These are phyloP conservation scores for Salix suchowensis DNA, from an alignment of 345 rosid genomes.

Conservation along the genomic window DNA sequence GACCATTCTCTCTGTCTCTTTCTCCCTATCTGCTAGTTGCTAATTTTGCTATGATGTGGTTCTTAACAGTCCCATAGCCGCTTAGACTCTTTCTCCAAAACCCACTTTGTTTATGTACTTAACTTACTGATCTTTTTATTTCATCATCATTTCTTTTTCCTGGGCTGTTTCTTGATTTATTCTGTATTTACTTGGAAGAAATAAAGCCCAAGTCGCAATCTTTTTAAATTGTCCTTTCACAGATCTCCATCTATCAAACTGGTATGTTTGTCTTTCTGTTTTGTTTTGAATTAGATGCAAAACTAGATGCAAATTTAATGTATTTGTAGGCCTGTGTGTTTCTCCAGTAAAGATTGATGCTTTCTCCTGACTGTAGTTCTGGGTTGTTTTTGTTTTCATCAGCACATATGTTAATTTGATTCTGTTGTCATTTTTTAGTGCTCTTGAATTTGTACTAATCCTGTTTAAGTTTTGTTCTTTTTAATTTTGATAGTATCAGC, in stretches of 20 bases:
- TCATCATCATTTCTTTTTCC: not conserved
- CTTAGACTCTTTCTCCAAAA: not conserved
- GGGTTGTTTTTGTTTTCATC: constrained; percentile 16
- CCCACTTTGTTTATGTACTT: not conserved
- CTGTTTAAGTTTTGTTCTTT: not conserved
- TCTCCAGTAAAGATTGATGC: constrained; percentile 9
- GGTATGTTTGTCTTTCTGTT: constrained; percentile 15
- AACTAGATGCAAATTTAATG: not conserved
- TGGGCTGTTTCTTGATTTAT: not conserved
- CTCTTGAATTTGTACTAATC: not conserved
- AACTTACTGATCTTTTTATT: constrained; percentile 6
- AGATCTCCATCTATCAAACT: constrained; percentile 27
- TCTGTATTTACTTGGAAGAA: not conserved
- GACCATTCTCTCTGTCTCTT: not conserved
- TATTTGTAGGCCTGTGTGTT: not conserved
- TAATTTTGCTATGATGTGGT: not conserved
- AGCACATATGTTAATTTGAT: not conserved
- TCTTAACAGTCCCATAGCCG: not conserved
- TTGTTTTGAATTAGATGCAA: not conserved
- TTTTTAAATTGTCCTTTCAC: not conserved
- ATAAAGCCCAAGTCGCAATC: constrained; percentile 3
- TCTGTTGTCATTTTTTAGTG: not conserved
- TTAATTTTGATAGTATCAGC: constrained; percentile 2
- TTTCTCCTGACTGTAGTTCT: constrained; percentile 8
- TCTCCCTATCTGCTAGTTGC: not conserved